These are phyloP conservation scores for Nakaseomyces nivariensis DNA, from an alignment of 1,139 yeast species.

Conservation along the genomic window DNA sequence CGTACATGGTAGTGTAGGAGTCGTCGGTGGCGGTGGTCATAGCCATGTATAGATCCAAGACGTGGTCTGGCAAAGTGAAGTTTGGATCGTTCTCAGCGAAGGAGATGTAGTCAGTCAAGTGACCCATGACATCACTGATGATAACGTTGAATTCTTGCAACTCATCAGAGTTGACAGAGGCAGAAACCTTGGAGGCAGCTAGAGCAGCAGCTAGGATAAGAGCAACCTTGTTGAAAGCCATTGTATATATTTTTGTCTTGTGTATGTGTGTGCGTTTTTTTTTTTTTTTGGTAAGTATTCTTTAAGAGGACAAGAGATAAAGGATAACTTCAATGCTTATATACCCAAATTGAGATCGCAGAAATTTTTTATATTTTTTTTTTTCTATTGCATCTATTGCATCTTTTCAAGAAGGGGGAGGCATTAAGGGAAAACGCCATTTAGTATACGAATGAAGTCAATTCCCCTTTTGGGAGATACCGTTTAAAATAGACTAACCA, in stretches of 20 bases:
- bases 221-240: constrained; percentile 10
- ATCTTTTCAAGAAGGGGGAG: no score
- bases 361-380: no score
- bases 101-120: constrained; percentile 16
- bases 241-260: neutral
- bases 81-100: constrained; percentile 14
- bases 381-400: no score
- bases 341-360: no score
- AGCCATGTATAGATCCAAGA: constrained; percentile 30
- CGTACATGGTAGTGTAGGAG: constrained; percentile 5
- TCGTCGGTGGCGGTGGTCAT: constrained; percentile 36
- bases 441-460: no score
- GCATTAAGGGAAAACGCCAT: no score
- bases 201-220: constrained; percentile 13
- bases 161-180: constrained; percentile 10
- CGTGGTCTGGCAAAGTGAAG: constrained; percentile 26
- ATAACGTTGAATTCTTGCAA: constrained; percentile 16
- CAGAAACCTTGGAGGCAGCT: constrained; percentile 8
- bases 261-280: no score
- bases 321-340: neutral
- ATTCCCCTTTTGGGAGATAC: no score
- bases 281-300: neutral
- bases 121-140: constrained; percentile 14
- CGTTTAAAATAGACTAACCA: no score
- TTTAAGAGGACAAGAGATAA: neutral